Conservation (phyloP, 345 rosid species). For the Ailanthus altissimus region DNA sequence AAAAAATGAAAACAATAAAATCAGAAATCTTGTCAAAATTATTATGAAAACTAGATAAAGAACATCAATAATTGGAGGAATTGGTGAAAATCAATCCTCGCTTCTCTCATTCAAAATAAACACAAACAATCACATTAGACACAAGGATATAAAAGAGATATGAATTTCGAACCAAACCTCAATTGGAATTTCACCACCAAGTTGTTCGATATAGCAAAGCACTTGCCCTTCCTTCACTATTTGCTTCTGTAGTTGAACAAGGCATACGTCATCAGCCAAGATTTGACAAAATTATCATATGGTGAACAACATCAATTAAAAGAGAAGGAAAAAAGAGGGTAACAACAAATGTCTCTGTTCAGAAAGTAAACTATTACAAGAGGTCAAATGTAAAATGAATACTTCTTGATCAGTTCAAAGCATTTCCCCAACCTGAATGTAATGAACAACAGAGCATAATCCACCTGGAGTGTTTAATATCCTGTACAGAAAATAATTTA, state of each 20-base stretch:
- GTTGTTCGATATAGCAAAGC: slow-evolving; percentile 81
- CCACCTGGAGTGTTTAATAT: background rate
- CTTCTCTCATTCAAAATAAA: background rate
- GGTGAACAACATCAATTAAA: background rate
- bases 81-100: background rate
- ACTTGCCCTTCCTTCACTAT: slow-evolving; percentile 87
- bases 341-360: background rate
- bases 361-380: background rate
- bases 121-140: background rate
- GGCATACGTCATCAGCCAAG: slow-evolving; percentile 24
- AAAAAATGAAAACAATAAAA: background rate
- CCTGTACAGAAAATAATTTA: slow-evolving; percentile 10
- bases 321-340: background rate
- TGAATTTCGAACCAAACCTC: slow-evolving; percentile 45
- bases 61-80: background rate
- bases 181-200: slow-evolving; percentile 76
- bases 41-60: background rate
- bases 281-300: slow-evolving; percentile 9
- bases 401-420: background rate
- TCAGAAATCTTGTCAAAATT: background rate
- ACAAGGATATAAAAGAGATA: background rate
- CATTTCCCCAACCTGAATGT: background rate
- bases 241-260: slow-evolving; percentile 63
- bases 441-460: background rate
- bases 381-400: background rate